phyloP scores from a whole-genome alignment of 176 grass and related monocot genomes.

The Oryza meridionalis region DNA sequence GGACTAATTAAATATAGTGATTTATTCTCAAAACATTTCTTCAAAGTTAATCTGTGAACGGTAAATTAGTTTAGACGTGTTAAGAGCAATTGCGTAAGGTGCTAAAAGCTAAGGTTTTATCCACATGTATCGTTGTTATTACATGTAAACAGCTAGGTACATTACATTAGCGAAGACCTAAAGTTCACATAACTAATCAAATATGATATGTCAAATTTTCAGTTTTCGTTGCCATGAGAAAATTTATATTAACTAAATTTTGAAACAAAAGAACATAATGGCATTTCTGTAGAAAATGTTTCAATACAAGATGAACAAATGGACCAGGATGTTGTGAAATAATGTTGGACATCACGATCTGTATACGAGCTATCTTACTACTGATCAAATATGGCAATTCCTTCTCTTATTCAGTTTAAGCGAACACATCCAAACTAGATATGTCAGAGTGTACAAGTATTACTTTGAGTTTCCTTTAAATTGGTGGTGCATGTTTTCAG shows the following conservation, averaged over 20 bases:
- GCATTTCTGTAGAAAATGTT: not conserved
- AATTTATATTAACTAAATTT: not conserved
- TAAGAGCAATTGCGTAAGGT: not conserved
- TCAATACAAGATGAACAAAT: not conserved
- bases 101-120: not conserved
- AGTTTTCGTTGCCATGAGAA: not conserved
- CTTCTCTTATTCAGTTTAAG: constrained; percentile 10
- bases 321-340: not conserved
- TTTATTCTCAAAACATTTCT: not conserved
- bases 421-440: not conserved
- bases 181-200: not conserved
- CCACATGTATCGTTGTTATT: not conserved
- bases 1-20: not conserved
- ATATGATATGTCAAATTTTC: not conserved
- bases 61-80: not conserved
- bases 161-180: not conserved
- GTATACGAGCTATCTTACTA: not conserved
- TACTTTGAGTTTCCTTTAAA: not conserved
- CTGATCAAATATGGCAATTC: not conserved
- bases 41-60: not conserved
- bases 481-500: not conserved
- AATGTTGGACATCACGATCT: not conserved
- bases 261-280: not conserved
- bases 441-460: not conserved
- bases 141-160: not conserved